phyloP scores from a whole-genome alignment of 2,329 filamentous ascomycete species.

The Aspergillus pseudonomiae region DNA sequence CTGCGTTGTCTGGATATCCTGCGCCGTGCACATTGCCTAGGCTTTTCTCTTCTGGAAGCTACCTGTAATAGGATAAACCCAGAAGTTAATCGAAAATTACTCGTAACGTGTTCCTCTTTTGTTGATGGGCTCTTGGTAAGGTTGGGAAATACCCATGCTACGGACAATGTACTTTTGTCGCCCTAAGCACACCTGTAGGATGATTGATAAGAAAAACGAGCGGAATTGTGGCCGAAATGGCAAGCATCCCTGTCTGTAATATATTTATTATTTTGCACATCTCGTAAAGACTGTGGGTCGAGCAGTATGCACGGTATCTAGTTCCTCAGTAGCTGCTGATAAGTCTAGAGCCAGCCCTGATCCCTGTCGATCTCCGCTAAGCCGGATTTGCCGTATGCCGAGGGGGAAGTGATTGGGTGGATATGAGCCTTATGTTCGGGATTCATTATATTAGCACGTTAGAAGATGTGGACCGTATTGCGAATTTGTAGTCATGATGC shows the following conservation, averaged over 20 bases:
- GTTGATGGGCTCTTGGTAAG: too few species aligned
- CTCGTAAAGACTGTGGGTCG: too few species aligned
- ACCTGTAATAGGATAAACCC: not conserved
- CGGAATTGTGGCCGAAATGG: not conserved
- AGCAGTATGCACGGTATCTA: too few species aligned
- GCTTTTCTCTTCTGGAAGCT: rapidly evolving
- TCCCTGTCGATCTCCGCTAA: not conserved
- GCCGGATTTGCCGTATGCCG: not conserved
- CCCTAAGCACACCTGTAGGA: too few species aligned
- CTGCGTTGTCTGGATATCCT: too few species aligned
- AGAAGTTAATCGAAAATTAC: too few species aligned
- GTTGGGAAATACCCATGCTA: too few species aligned
- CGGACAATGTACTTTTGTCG: too few species aligned
- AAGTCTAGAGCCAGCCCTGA: not conserved
- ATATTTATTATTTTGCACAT: too few species aligned
- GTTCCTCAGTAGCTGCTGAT: too few species aligned
- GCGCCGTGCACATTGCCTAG: not conserved
- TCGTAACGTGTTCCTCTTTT: too few species aligned
- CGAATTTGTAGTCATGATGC: not conserved
- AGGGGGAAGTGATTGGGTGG: not conserved
- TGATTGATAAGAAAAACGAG: not conserved
- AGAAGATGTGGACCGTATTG: not conserved
- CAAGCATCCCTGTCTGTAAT: not conserved
- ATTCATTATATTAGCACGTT: not conserved
- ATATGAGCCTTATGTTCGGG: too few species aligned